Evolutionary conservation across 129 eudicot genomes (phyloP).

Genomic region (Helianthus tuberosus): DNA sequence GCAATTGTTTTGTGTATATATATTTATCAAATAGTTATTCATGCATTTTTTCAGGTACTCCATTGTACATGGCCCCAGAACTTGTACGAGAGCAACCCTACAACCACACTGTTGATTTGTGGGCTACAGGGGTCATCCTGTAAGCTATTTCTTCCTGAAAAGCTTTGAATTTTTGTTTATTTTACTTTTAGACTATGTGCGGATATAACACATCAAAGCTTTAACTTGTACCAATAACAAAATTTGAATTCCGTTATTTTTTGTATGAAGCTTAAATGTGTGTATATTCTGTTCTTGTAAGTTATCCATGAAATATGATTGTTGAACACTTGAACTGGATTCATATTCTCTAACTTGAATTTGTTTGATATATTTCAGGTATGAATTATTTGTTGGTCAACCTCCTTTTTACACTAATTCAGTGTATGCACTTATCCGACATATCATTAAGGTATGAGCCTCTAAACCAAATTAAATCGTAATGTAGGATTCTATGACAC

Average conservation of each 20-base stretch:
- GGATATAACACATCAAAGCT: no score
- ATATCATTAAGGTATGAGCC: slow-evolving; percentile 78
- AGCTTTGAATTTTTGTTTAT: not conserved
- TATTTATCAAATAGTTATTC: slow-evolving; percentile 2
- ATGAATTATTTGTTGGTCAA: slow-evolving; percentile 96
- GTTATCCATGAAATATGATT: not conserved
- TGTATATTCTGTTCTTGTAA: not conserved
- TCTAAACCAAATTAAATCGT: not conserved
- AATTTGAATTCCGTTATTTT: no score
- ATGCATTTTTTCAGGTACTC: slow-evolving; percentile 67
- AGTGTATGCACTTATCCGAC: slow-evolving; percentile 89
- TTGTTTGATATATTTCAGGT: slow-evolving; percentile 48
- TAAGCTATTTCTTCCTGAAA: slow-evolving; percentile 41
- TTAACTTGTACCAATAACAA: no score
- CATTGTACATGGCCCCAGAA: slow-evolving; percentile 99
- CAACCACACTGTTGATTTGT: slow-evolving; percentile 95
- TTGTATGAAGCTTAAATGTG: no score
- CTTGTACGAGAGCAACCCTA: slow-evolving; percentile 97
- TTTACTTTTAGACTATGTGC: slow-evolving; percentile 9
- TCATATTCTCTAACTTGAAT: not conserved
- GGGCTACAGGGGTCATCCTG: slow-evolving; percentile 99
- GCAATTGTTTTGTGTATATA: not conserved
- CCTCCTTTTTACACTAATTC: slow-evolving; percentile 99
- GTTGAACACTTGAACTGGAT: not conserved
- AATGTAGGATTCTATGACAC: not conserved